A percentile compares a stretch with the other conserved stretches of the same genome.
Evolutionary conservation across 2,329 filamentous ascomycete genomes (phyloP).

Genomic region (Verticillium klebahnii): DNA sequence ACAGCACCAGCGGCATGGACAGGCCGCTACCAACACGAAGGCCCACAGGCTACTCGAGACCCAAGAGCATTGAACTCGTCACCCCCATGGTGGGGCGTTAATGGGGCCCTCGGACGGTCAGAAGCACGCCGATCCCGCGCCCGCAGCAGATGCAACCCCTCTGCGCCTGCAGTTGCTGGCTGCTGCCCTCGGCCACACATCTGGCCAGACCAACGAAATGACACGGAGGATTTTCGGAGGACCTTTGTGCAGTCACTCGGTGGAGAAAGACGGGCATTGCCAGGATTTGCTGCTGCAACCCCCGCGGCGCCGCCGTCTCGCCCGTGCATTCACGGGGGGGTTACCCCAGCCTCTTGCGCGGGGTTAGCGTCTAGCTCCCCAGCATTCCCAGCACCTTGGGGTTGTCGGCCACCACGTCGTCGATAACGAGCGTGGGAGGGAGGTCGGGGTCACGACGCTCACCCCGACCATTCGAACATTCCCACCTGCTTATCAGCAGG

Average conservation of each 20-base stretch:
- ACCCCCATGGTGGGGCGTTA: slow-evolving; percentile 54
- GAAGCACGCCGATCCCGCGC: background rate
- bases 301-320: background rate
- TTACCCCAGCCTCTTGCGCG: background rate
- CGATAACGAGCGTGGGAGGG: background rate
- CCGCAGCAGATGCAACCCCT: background rate
- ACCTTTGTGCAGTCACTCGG: background rate
- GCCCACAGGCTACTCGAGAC: slow-evolving; percentile 49
- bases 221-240: background rate
- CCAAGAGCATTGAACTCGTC: slow-evolving; percentile 60
- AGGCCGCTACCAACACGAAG: slow-evolving; percentile 53
- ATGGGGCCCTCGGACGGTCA: background rate
- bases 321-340: background rate
- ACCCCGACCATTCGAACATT: background rate
- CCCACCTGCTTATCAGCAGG: background rate
- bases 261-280: background rate
- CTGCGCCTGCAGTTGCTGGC: background rate
- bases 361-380: background rate
- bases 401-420: background rate
- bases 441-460: background rate
- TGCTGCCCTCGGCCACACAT: background rate
- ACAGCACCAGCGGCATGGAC: slow-evolving; percentile 36
- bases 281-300: background rate
- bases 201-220: background rate
- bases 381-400: background rate